Evolutionary conservation across 208 protist species (phyloP).

Genomic region (Acanthamoeba healyi): DNA sequence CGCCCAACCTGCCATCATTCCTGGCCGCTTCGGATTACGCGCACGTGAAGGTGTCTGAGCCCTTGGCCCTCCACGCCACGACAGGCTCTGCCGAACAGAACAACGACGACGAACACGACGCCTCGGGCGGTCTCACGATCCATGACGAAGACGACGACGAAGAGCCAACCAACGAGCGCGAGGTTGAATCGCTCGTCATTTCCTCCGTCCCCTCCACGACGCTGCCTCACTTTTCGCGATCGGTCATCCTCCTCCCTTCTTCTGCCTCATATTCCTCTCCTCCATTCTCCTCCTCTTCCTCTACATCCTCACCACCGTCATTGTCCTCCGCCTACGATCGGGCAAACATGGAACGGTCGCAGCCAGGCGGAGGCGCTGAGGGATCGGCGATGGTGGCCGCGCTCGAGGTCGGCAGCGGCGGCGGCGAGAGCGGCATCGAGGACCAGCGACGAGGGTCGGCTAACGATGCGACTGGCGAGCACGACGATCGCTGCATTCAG

Average conservation of each 20-base stretch:
- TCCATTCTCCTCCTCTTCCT: neutral
- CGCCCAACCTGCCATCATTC: constrained; percentile 34
- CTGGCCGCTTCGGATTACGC: neutral
- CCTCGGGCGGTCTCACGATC: neutral
- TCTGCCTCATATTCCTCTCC: neutral
- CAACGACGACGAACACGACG: neutral
- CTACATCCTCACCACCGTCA: neutral
- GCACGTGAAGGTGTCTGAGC: neutral
- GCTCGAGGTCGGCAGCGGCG: neutral
- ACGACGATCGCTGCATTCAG: neutral
- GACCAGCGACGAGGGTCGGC: neutral
- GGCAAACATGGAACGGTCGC: constrained; percentile 30
- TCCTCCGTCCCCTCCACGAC: neutral
- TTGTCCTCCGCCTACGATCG: neutral
- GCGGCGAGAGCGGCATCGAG: neutral
- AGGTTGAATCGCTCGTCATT: neutral
- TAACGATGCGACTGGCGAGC: neutral
- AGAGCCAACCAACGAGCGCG: neutral
- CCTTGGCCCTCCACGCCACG: neutral
- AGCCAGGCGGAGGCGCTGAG: too few species aligned
- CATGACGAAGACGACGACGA: neutral
- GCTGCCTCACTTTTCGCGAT: neutral
- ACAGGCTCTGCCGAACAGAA: too few species aligned
- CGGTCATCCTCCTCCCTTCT: neutral
- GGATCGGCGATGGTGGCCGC: neutral